phyloP scores from a whole-genome alignment of 345 rosid species.

The sweet orange (Citrus sinensis) region DNA sequence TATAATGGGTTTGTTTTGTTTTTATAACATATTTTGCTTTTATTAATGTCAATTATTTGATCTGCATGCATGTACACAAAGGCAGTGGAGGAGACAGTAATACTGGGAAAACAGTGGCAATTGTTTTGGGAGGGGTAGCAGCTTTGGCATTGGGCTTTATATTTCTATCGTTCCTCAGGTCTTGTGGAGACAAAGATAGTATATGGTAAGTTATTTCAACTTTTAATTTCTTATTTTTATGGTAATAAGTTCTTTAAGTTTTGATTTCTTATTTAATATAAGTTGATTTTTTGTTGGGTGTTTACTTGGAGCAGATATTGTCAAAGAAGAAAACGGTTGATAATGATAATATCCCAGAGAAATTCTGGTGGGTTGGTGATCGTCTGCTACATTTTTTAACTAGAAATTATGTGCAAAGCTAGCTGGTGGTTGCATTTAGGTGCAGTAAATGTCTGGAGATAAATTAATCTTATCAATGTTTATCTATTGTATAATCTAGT shows the following conservation, averaged over 20 bases:
- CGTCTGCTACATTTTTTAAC: neutral
- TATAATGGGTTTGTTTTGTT: neutral
- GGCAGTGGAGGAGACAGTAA: neutral
- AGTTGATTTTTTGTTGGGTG: neutral
- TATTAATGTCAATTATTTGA: neutral
- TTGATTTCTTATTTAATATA: neutral
- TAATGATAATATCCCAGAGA: neutral
- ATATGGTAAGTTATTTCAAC: constrained; percentile 13
- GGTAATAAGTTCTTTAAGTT: too few species aligned
- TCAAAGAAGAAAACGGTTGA: too few species aligned
- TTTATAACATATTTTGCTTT: neutral
- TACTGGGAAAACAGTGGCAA: constrained; percentile 47
- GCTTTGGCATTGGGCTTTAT: constrained; percentile 40
- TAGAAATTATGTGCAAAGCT: neutral
- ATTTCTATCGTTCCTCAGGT: constrained; percentile 33
- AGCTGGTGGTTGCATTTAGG: neutral
- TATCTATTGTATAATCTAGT: neutral
- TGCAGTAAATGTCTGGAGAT: neutral
- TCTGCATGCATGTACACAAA: neutral
- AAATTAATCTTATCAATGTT: neutral
- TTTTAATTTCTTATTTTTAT: neutral
- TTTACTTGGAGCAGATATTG: neutral
- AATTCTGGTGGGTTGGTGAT: neutral
- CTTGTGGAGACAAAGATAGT: constrained; percentile 41
- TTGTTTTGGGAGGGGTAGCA: constrained; percentile 66